Conservation (phyloP, 805 yeast species). For the Debaryomyces maramus region DNA sequence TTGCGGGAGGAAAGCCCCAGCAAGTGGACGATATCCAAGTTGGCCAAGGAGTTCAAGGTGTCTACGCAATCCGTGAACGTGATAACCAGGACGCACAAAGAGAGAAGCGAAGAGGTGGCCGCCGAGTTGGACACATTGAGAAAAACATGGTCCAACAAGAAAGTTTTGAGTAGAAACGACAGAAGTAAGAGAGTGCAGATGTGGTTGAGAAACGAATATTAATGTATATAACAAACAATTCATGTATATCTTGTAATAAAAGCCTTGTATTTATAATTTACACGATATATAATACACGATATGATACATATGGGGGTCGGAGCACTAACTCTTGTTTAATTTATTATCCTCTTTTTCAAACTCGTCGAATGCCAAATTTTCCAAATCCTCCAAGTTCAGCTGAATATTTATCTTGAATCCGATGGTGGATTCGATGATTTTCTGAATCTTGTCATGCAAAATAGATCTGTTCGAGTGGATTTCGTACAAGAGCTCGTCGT, state of each 20-base stretch:
- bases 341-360: constrained; percentile 16
- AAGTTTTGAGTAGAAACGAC: constrained; percentile 52
- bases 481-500: constrained; percentile 50
- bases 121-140: constrained; percentile 46
- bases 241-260: neutral
- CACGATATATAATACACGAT: constrained; percentile 4
- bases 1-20: constrained; percentile 60
- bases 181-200: constrained; percentile 55
- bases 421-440: constrained; percentile 58
- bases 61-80: constrained; percentile 37
- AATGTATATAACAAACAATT: constrained; percentile 7
- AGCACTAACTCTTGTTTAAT: constrained; percentile 1
- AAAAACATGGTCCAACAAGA: constrained; percentile 49
- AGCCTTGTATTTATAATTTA: constrained; percentile 2
- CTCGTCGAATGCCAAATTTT: constrained; percentile 38
- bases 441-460: constrained; percentile 54
- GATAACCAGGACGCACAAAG: constrained; percentile 45
- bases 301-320: constrained; percentile 1
- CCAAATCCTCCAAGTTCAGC: constrained; percentile 59
- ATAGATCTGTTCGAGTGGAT: constrained; percentile 47
- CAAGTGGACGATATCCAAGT: constrained; percentile 59
- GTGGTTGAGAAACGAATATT: constrained; percentile 64
- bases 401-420: constrained; percentile 70
- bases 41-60: constrained; percentile 61
- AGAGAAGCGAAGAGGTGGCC: constrained; percentile 46